Evolutionary conservation across 2,329 filamentous ascomycete species (phyloP), one percentile per base, ranked within the genome.

Genomic region (Didymella exigua): DNA sequence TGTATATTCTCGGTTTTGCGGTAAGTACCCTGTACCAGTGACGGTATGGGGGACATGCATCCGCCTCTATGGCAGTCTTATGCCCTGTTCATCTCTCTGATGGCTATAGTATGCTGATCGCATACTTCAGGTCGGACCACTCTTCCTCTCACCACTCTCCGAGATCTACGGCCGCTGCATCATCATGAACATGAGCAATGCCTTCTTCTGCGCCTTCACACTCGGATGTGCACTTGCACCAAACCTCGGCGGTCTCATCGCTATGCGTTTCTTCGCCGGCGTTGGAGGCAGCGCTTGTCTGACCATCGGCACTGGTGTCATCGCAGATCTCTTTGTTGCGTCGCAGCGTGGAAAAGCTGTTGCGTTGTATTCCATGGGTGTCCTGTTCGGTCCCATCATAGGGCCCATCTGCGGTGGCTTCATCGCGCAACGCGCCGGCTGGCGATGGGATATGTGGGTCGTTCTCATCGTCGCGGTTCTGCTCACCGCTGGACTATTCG

Each of bases 141-240:
- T 75, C 10, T 65, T 74, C 31, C 49, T 75, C 11, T 67, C 63
- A n/a, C 71, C 72, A 1, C 63, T 75, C 1, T 69, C 65, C 19
- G 72, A 75, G 36, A 70, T 75, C 11, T 74, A 72, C 48, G 72
- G 72, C 8, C 67, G 72, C 16, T 62, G 62, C 26, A 61, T 73
- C 13, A 56, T 74, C 7, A 59, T 74, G 26, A 68, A 75, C 50
- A 31, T 56, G 27, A 60, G 67, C 23, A 84, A 82, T 58, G 44
- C 82, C 4, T 78, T 79, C 76, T 84, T 84, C 63, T 71, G 84
- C 5, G 60, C 75, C 18, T 82, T 81, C 74, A 81, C 81, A 42
- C 61, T 82, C 2, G 72, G 76, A 2, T 81, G 72, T 37, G 74
- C 73, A 3, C 61, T 76, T 4, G 66, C 72, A 0, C 71, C 71